phyloP scores from a whole-genome alignment of 2,329 filamentous ascomycete species.

The Ceratocystis variospora region DNA sequence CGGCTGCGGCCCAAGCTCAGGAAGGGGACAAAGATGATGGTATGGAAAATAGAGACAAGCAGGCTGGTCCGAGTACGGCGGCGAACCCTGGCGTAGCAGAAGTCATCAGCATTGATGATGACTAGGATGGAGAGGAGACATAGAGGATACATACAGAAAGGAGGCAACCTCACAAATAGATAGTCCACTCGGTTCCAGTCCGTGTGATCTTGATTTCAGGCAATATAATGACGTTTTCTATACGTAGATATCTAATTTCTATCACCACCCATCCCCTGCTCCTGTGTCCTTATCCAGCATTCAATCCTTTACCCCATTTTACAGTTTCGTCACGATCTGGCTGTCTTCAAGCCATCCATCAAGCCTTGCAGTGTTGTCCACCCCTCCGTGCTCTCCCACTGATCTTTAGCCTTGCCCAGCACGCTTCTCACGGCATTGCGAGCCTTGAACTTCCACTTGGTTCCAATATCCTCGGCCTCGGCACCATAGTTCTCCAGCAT shows the following conservation, averaged over 20 bases:
- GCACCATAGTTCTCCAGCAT: slow-evolving; percentile 68
- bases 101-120: neutral
- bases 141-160: too few relatives aligned
- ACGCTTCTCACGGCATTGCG: slow-evolving; percentile 72
- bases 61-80: neutral
- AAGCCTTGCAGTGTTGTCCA: slow-evolving; percentile 48
- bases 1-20: neutral
- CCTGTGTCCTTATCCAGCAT: neutral
- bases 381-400: slow-evolving; percentile 63
- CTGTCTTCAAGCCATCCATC: slow-evolving; percentile 39
- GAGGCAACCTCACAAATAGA: neutral
- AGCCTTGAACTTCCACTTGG: slow-evolving; percentile 79
- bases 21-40: neutral
- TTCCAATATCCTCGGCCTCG: slow-evolving; percentile 52
- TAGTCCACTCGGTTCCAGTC: neutral
- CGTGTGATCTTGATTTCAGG: neutral
- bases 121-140: neutral
- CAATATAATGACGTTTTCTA: neutral
- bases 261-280: too few relatives aligned
- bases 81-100: neutral
- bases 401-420: slow-evolving; percentile 65
- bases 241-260: too few relatives aligned
- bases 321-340: neutral
- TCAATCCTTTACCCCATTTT: neutral
- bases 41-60: neutral